phyloP scores from a whole-genome alignment of 2,329 filamentous ascomycete species.

The Cladosporium halotolerans region DNA sequence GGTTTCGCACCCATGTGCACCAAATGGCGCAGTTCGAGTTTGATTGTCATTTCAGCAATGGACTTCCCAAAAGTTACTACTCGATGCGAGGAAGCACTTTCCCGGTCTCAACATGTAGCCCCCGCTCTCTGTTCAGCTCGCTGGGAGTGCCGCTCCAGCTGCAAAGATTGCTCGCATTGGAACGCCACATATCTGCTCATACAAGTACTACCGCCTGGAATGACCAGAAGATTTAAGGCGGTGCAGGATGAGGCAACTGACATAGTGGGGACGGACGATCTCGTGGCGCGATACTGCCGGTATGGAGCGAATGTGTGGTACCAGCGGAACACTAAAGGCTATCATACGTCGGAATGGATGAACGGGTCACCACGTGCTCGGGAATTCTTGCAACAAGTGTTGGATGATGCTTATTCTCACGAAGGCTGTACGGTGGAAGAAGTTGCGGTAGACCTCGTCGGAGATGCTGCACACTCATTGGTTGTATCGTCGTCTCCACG shows the following conservation, averaged over 20 bases:
- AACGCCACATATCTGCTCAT: too few species aligned
- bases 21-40: too few species aligned
- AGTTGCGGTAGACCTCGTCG: conserved; percentile 16
- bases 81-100: too few species aligned
- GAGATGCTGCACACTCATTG: background rate
- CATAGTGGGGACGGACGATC: conserved; percentile 38
- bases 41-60: too few species aligned
- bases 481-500: too few species aligned
- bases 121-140: too few species aligned
- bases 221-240: conserved; percentile 31
- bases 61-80: too few species aligned
- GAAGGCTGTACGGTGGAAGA: conserved; percentile 24
- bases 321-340: conserved; percentile 39
- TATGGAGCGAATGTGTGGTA: conserved; percentile 40
- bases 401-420: conserved; percentile 20
- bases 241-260: conserved; percentile 41
- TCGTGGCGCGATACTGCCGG: conserved; percentile 39
- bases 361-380: conserved; percentile 31
- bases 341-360: conserved; percentile 33
- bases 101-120: too few species aligned
- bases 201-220: too few species aligned
- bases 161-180: too few species aligned
- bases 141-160: too few species aligned
- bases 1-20: too few species aligned
- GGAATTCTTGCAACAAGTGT: conserved; percentile 20